phyloP scores from a whole-genome alignment of 805 yeast genomes.

The Kodamaea sagamina region DNA sequence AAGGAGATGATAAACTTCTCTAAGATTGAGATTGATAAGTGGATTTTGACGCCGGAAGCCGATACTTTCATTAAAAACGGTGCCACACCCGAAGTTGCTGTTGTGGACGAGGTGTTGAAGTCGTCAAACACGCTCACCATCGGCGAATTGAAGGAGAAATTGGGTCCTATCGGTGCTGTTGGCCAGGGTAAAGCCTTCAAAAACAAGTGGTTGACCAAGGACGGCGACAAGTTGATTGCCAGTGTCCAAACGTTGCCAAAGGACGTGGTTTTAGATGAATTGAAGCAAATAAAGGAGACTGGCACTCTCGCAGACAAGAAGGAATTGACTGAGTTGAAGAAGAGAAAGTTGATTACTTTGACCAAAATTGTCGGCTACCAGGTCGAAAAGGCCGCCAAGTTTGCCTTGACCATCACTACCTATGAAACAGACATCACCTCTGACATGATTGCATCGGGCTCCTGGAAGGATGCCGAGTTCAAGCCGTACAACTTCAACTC shows the following conservation, averaged over 20 bases:
- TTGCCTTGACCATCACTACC: constrained; percentile 75
- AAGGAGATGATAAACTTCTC: constrained; percentile 75
- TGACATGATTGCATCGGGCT: constrained; percentile 82
- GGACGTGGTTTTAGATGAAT: constrained; percentile 67
- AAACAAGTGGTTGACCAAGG: constrained; percentile 93
- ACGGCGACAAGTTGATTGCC: constrained; percentile 74
- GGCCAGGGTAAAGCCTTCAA: constrained; percentile 98
- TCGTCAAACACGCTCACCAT: constrained; percentile 80
- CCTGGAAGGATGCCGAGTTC: constrained; percentile 82
- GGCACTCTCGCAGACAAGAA: constrained; percentile 64
- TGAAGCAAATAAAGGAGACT: constrained; percentile 55
- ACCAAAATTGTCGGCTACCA: constrained; percentile 74
- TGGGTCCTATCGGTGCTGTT: constrained; percentile 83
- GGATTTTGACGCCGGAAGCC: constrained; percentile 81
- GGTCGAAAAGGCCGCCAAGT: constrained; percentile 79
- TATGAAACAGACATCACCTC: constrained; percentile 92
- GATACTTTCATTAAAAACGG: constrained; percentile 75
- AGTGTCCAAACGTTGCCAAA: constrained; percentile 57
- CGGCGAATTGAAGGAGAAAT: constrained; percentile 65
- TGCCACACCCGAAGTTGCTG: constrained; percentile 79
- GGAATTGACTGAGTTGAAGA: constrained; percentile 81
- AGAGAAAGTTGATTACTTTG: constrained; percentile 80
- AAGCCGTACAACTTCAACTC: constrained; percentile 96
- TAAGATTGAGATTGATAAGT: constrained; percentile 72
- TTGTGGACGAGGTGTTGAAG: constrained; percentile 71